Percentiles rank a stretch among this genome's conserved stretches.
Conservation (phyloP, 2,329 filamentous ascomycete species). For the Pyricularia grisea region DNA sequence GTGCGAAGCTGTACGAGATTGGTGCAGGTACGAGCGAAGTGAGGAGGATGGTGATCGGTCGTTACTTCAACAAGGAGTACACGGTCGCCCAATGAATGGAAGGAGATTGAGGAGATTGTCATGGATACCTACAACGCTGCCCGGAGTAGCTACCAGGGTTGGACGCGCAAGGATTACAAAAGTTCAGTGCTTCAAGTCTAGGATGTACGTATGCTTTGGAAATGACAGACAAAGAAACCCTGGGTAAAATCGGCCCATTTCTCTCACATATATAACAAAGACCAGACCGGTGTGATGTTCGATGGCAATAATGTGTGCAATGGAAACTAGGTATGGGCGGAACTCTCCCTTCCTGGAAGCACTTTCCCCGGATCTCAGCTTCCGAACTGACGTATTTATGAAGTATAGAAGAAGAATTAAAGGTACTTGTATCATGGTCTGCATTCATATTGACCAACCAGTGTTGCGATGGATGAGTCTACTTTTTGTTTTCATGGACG, state of each 20-base stretch:
- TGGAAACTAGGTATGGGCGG: neutral
- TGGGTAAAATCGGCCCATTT: neutral
- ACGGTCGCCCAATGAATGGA: neutral
- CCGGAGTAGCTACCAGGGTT: neutral
- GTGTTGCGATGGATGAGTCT: too few species aligned
- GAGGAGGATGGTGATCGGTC: slow-evolving; percentile 85
- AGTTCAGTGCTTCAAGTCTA: neutral
- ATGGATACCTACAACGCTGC: neutral
- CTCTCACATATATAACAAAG: neutral
- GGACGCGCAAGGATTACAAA: neutral
- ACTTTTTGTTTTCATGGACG: neutral
- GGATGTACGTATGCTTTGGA: neutral
- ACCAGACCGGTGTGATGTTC: neutral
- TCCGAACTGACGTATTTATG: neutral
- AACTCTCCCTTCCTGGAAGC: neutral
- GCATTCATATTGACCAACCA: neutral
- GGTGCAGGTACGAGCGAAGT: slow-evolving; percentile 94
- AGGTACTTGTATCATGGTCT: neutral
- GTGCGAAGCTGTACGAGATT: slow-evolving; percentile 82
- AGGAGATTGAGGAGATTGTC: neutral
- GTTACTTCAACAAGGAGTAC: slow-evolving; percentile 85
- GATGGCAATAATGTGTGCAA: neutral
- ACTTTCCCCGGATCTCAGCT: neutral
- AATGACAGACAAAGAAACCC: neutral
- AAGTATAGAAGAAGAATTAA: neutral